Evolutionary conservation across 2,329 filamentous ascomycete genomes (phyloP), one percentile per base, ranked within the genome.

Genomic region (Colletotrichum neosansevieriae): DNA sequence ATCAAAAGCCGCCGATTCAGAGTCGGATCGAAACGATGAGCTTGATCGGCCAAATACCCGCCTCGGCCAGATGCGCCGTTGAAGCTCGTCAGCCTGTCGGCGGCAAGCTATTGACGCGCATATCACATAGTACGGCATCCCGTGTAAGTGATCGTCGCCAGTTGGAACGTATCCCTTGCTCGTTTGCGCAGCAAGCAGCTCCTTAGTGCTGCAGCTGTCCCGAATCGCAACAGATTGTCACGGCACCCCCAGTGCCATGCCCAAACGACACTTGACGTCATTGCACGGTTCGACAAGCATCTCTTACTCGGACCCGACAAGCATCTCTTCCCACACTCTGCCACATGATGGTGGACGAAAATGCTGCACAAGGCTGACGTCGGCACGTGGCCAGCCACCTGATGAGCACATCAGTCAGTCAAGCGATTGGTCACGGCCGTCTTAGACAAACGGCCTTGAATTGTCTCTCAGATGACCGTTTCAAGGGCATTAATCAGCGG

Each of bases 211-310:
- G 54, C 60, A 47, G 45, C 29, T 32, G 65, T 19, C 38, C 61
- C 47, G n/a, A 59, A 49, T 42, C 11, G 45, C 54, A 54, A 65
- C 24, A 49, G 19, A 56, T 42, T 57, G 6, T 42, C 49, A 17
- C 29, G 10, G 12, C 36, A 19, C 13, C 45, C 45, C 34, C 32
- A 42, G 24, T 40, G 12, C 24, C 36, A 32, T 68, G 56, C 34
- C 29, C 29, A 59, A 60, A 59, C 49, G 17, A 13, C 17, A 47
- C 45, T 58, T 68, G 61, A 68, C 65, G 65, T 68, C 65, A 68
- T 68, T 15, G 12, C 40, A 3, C 58, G 15, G 42, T 24, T 54
- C 32, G 24, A 42, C 49, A 49, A 50, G 34, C 34, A 62, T 50
- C n/a, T 21, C 63, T 67, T 40, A n/a, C n/a, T n/a, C n/a, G n/a